These are phyloP conservation scores for Bruguiera hainesii DNA, from an alignment of 441 rosid species.

Conservation along the genomic window DNA sequence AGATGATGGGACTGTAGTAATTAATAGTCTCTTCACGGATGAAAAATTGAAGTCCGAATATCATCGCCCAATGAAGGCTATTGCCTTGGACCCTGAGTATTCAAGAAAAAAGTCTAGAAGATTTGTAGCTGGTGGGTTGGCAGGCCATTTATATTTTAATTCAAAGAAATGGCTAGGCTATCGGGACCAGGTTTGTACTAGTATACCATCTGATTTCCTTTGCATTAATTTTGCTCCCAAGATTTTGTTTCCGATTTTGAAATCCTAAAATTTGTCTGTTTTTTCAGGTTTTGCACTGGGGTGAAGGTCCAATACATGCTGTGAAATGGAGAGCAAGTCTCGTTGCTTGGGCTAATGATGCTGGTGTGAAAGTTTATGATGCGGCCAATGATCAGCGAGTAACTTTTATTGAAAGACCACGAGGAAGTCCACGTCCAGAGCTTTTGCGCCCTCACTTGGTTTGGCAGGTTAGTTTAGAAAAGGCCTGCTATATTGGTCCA, in stretches of 20 bases:
- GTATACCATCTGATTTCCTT: constrained; percentile 11
- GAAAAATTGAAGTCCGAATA: constrained; percentile 86
- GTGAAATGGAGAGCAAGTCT: constrained; percentile 92
- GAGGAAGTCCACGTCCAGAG: constrained; percentile 91
- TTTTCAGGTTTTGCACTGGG: constrained; percentile 86
- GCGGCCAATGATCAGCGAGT: constrained; percentile 84
- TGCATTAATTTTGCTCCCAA: constrained; percentile 1
- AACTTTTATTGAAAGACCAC: constrained; percentile 92
- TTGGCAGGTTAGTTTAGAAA: constrained; percentile 80
- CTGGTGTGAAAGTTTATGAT: constrained; percentile 97
- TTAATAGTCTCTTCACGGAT: constrained; percentile 92
- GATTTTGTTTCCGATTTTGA: constrained; percentile 15
- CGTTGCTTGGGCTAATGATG: constrained; percentile 99
- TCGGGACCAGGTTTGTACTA: constrained; percentile 73
- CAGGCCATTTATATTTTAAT: constrained; percentile 84
- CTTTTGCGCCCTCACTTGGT: constrained; percentile 92
- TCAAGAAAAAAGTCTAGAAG: constrained; percentile 63
- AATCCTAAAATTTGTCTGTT: constrained; percentile 10
- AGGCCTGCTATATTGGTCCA: background rate
- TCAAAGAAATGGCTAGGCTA: constrained; percentile 89
- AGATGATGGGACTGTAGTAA: constrained; percentile 91
- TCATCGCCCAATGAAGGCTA: constrained; percentile 97
- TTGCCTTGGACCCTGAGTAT: constrained; percentile 91
- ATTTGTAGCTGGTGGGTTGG: constrained; percentile 96
- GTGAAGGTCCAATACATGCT: constrained; percentile 97